Conservation (phyloP, 164 flowering plant genomes). For the Umbellularia californica region DNA sequence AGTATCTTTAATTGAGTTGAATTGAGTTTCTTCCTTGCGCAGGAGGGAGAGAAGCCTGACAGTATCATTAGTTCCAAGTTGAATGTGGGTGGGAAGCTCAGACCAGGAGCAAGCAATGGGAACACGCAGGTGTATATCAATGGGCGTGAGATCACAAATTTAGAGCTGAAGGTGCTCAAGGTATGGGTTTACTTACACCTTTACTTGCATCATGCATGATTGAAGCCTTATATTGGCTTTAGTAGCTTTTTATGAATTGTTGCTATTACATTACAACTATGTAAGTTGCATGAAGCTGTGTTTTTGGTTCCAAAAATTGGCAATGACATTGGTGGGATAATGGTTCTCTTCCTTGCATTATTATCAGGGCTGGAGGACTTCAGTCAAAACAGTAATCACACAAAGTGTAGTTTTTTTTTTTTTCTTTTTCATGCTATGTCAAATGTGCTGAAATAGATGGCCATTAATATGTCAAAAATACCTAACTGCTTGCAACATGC, state of each 20-base stretch:
- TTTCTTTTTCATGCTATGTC: too few relatives aligned
- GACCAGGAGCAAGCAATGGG: conserved; percentile 43
- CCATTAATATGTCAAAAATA: too few relatives aligned
- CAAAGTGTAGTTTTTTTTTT: too few relatives aligned
- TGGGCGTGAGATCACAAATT: conserved; percentile 54
- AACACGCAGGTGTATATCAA: conserved; percentile 46
- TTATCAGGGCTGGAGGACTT: background rate
- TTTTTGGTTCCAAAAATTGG: background rate
- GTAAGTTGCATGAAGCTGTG: background rate
- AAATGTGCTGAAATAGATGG: too few relatives aligned
- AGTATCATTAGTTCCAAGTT: conserved; percentile 42
- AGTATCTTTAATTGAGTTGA: background rate
- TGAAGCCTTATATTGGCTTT: background rate
- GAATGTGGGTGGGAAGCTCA: conserved; percentile 52
- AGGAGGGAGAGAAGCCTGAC: conserved; percentile 59
- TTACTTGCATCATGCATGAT: background rate
- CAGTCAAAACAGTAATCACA: too few relatives aligned
- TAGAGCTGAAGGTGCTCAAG: conserved; percentile 43
- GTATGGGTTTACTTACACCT: conserved; percentile 14
- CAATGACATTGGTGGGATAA: background rate
- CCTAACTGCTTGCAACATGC: too few relatives aligned
- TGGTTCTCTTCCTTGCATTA: background rate
- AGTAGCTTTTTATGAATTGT: background rate
- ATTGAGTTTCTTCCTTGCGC: background rate
- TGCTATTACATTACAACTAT: background rate